A percentile compares a stretch with the other conserved stretches of the same genome.
phyloP scores from a whole-genome alignment of 495 filamentous ascomycete genomes.

The Penicillium salamii region DNA sequence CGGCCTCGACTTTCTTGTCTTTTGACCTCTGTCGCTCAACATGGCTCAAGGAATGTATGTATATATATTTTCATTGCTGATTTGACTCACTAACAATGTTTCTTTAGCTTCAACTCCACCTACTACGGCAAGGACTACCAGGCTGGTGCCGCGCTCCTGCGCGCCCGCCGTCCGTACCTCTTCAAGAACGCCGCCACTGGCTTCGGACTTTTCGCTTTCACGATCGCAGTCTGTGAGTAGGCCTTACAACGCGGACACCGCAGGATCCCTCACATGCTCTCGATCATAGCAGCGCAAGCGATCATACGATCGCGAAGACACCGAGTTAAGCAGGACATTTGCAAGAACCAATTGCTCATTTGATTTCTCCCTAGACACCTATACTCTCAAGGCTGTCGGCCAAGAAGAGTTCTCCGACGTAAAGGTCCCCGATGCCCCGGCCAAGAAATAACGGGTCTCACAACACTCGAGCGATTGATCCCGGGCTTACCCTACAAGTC shows the following conservation, averaged over 20 bases:
- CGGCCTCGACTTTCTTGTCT: conserved; percentile 8
- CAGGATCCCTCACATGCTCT: too few relatives aligned
- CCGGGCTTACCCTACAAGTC: not conserved
- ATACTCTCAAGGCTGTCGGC: conserved; percentile 82
- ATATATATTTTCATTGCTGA: not conserved
- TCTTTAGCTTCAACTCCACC: conserved; percentile 65
- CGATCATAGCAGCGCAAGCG: too few relatives aligned
- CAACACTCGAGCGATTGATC: not conserved
- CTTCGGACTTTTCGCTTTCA: conserved; percentile 62
- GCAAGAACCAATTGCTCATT: not conserved
- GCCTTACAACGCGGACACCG: too few relatives aligned
- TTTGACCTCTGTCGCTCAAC: conserved; percentile 7
- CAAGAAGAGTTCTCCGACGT: conserved; percentile 99
- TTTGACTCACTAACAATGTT: conserved; percentile 8
- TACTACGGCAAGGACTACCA: conserved; percentile 88
- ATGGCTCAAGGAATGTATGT: conserved; percentile 49
- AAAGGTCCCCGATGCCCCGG: conserved; percentile 70
- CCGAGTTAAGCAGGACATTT: not conserved
- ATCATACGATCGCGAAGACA: too few relatives aligned
- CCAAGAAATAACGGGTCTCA: conserved; percentile 21
- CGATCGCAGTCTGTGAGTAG: conserved; percentile 76
- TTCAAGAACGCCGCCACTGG: conserved; percentile 84
- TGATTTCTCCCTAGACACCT: conserved; percentile 60
- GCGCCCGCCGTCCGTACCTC: conserved; percentile 87
- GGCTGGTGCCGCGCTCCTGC: conserved; percentile 78